These are phyloP conservation scores for Cordyceps farinosa DNA, from an alignment of 2,329 filamentous ascomycete genomes.

Conservation along the genomic window DNA sequence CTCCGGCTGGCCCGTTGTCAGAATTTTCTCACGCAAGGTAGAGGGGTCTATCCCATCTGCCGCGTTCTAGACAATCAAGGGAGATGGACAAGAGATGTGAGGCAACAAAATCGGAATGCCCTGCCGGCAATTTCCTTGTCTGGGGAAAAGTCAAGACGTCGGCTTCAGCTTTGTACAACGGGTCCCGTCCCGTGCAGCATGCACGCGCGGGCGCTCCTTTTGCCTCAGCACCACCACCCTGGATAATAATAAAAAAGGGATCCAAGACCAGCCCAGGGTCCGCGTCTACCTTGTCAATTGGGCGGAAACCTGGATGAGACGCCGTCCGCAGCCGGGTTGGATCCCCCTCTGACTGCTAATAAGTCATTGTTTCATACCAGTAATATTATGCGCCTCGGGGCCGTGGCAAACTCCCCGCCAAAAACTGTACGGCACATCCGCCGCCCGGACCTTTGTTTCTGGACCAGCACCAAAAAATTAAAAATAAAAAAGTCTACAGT, in stretches of 20 bases:
- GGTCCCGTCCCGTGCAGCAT: not conserved
- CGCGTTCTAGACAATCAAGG: not conserved
- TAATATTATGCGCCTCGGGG: not conserved
- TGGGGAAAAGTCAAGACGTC: constrained; percentile 10
- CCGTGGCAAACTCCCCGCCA: not conserved
- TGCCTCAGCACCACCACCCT: not conserved
- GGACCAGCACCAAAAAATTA: not conserved
- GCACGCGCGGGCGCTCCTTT: not conserved
- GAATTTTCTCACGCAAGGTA: not conserved
- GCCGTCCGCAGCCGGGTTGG: not conserved
- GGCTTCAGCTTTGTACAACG: constrained; percentile 8
- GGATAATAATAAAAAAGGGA: not conserved
- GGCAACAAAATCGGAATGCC: not conserved
- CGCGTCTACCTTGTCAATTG: not conserved
- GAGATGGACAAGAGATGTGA: not conserved
- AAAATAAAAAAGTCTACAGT: not conserved
- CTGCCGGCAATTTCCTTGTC: not conserved
- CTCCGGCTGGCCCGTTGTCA: not conserved
- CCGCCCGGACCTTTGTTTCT: not conserved
- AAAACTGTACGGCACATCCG: not conserved
- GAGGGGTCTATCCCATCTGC: not conserved
- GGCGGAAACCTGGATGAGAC: constrained; percentile 4
- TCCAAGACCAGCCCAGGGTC: not conserved
- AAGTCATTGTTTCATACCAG: constrained; percentile 9
- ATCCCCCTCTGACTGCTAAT: not conserved